Evolutionary conservation across 108 stramenopile genomes (phyloP), one percentile per base, ranked within the genome.

Genomic region (Fistulifera solaris): DNA sequence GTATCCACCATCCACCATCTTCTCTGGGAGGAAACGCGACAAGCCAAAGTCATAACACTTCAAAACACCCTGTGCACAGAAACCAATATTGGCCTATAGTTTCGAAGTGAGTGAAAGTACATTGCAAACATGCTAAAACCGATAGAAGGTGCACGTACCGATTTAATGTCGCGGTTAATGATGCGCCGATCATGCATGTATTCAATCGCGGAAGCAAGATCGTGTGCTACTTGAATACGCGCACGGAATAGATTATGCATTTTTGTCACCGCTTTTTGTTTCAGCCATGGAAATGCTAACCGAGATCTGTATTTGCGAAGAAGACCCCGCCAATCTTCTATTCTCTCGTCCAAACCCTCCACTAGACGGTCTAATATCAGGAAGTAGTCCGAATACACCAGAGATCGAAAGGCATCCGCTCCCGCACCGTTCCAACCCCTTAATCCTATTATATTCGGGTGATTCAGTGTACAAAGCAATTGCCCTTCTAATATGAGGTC

Each of bases 161-260:
- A 38, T 55, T 65, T 69, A 26, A 97, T 61, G 56, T 98, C 97
- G 19, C 94, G 90, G 71, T 94, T 88, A 45, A 98, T 88, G 26
- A 98, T 94, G 38, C 89, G 66, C 43, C 89, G 72, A 53, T 88
- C 81, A 56, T 98, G 97, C 57, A 98, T 86, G 42, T 89, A 85
- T 43, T 88, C 77, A 4, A 96, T 85, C 11, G 90, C 93, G 47
- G 73, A 59, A 0, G 78, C 63, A 22, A 86, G 56, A 49, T 82
- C 73, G 27, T 63, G 49, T 14, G 75, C 70, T 0, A 69, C 75
- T n/a, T 16, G 26, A 35, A 81, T 54, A 14, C 83, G 58, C 7
- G 72, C 70, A 49, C 40, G 16, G 5, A 63, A 38, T 16, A 72
- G 53, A 21, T 58, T 38, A 8, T 43, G 38, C 44, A 48, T 49